Evolutionary conservation across 2,329 filamentous ascomycete species (phyloP), one percentile per base, ranked within the genome.

Genomic region (Teratosphaeria zuluensis): DNA sequence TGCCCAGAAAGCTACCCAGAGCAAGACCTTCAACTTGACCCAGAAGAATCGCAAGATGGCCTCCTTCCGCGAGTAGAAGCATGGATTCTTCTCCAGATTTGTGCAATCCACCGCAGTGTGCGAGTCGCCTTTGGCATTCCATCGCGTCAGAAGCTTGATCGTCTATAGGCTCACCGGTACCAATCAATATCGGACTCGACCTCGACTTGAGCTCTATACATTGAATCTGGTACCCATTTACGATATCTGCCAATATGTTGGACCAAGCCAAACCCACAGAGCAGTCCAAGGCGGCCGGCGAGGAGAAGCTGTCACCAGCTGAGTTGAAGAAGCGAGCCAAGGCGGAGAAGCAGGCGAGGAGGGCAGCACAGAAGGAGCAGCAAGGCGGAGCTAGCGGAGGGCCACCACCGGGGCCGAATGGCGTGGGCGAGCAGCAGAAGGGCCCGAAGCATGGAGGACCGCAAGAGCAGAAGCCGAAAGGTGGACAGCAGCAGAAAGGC

Each of bases 311-410:
- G 33, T 84, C 88, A 1, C 81, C 82, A 38, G 90, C 90, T 21
- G 88, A 95, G 74, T 72, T 95, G 69, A 97, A 97, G 76, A 92
- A 92, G 68, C 86, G 84, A 72, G 87, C 88, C 62, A 92, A 96
- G 73, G 92, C 90, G 33, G 92, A 96, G 72, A 97, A 96, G 77
- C 88, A 89, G 56, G 91, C 91, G 53, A 82, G 90, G 61, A 83
- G 92, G 76, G 90, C 88, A 54, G 69, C 70, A 55, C 65, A 69
- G 59, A 72, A 71, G 59, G 69, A 69, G 55, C 61, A 65, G 42
- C 59, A 61, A 33, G 67, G 64, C 16, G 65, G 62, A 35, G 19
- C n/a, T 1, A 51, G 58, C 51, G 35, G 55, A 53, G 58, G 51
- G 56, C 61, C 51, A 33, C 58, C 55, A 62, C 58, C 61, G 58